Base-by-base conservation (phyloP, 2,329 filamentous ascomycete species). In the Alternaria hordeiaustralica region DNA sequence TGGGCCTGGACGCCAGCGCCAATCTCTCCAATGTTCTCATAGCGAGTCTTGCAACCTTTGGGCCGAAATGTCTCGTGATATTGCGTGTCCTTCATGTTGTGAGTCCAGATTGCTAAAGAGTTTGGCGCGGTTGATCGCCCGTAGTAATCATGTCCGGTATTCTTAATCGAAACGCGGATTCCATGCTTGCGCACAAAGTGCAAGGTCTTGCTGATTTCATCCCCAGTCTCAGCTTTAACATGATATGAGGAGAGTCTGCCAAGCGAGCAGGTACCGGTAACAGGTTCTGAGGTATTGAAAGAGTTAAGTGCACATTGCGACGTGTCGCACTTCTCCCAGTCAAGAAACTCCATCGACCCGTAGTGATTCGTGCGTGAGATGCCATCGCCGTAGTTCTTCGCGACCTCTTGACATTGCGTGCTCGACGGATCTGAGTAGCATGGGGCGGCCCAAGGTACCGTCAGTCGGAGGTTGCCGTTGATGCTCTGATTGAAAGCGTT, bases 91-190 rank as follows among this genome's bases (percentile, higher is more conserved):
- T 79, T 79, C 75, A 79, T 72, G 25, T 78, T 74, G 49, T 77
- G 72, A 15, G 76, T 79, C 77, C 76, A 79, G 36, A 79, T 73
- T 2, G 75, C 74, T 9, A 79, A 64, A 5, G 76, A 78, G 33
- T 78, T 78, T 8, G 77, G 72, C 1, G 72, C 66, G 46, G 71
- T 78, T 25, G 75, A 77, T 46, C 76, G 61, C 8, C 76, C 77
- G 50, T 78, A 78, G 55, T 79, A 80, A 55, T 79, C 78, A 51
- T 80, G 78, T 3, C 78, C 77, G 1, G 76, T 79, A 33, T 79
- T 80, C 55, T 78, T 78, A 56, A 80, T 78, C 3, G 77, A 78
- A 0, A 79, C 53, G 3, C 77, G 76, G 25, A 80, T 73, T 5
- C 71, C 73, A 55, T 78, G 72, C 21, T 73, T 46, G 25, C 69